Percentiles rank a stretch among this genome's conserved stretches.
Conservation (phyloP, 495 filamentous ascomycete genomes). For the Apodospora peruviana region DNA sequence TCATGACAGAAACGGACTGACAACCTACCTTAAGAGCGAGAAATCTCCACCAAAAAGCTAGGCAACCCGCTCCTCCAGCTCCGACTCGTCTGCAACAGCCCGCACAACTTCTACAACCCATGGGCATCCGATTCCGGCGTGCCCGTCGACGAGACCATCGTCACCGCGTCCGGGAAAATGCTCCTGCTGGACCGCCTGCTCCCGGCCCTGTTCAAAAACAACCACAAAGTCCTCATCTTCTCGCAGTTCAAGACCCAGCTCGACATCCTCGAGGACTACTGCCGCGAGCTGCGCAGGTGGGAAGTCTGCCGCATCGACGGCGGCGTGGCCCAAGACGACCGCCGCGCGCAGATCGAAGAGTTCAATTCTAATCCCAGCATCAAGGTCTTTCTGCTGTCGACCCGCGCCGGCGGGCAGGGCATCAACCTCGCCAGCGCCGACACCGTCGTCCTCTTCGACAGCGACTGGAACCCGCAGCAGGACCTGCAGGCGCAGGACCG, state of each 20-base stretch:
- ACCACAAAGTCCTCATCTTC: slow-evolving; percentile 92
- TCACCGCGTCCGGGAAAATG: slow-evolving; percentile 92
- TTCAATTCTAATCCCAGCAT: slow-evolving; percentile 71
- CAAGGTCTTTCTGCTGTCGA: slow-evolving; percentile 82
- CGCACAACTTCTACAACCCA: slow-evolving; percentile 95
- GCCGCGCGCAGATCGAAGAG: slow-evolving; percentile 73
- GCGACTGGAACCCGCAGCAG: slow-evolving; percentile 97
- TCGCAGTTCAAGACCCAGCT: slow-evolving; percentile 94
- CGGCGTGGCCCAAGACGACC: slow-evolving; percentile 70
- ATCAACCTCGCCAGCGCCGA: slow-evolving; percentile 98
- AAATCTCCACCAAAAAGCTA: slow-evolving; percentile 86
- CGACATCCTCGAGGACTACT: slow-evolving; percentile 86
- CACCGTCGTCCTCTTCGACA: slow-evolving; percentile 94
- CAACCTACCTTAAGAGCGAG: slow-evolving; percentile 60
- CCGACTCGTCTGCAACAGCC: slow-evolving; percentile 84
- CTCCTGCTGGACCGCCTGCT: slow-evolving; percentile 83
- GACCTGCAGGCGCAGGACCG: slow-evolving; percentile 96
- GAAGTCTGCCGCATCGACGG: slow-evolving; percentile 88
- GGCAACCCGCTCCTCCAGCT: slow-evolving; percentile 94
- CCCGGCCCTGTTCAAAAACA: slow-evolving; percentile 63
- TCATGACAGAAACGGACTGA: slow-evolving; percentile 9
- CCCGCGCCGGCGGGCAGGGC: slow-evolving; percentile 87
- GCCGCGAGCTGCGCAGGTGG: slow-evolving; percentile 64
- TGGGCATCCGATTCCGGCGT: slow-evolving; percentile 54
- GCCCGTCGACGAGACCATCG: slow-evolving; percentile 66